phyloP scores from a whole-genome alignment of 495 filamentous ascomycete genomes.

The Pyronema domesticum region DNA sequence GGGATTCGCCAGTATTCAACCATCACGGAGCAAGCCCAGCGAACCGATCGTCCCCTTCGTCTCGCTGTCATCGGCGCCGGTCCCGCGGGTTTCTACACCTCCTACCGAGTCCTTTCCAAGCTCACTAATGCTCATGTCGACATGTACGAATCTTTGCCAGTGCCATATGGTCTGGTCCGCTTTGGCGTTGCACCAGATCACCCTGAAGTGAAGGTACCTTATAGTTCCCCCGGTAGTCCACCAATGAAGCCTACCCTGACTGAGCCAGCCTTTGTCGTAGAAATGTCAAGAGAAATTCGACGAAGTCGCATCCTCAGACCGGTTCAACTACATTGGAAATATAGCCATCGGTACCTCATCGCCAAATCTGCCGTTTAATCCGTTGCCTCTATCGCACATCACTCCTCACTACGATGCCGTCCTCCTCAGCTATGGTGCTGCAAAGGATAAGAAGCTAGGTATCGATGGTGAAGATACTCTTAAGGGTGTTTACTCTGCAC shows the following conservation, averaged over 20 bases:
- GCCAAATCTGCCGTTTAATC: constrained; percentile 26
- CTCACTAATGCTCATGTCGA: constrained; percentile 57
- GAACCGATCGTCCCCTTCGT: constrained; percentile 40
- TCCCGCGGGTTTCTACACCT: constrained; percentile 89
- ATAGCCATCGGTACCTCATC: constrained; percentile 49
- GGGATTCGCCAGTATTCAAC: background rate
- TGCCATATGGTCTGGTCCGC: constrained; percentile 77
- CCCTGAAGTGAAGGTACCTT: constrained; percentile 79
- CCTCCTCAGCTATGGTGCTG: constrained; percentile 81
- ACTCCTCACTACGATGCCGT: constrained; percentile 80
- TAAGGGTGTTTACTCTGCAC: constrained; percentile 65
- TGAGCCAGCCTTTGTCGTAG: constrained; percentile 28
- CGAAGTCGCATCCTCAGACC: constrained; percentile 59
- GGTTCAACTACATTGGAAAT: constrained; percentile 88
- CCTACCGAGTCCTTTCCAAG: constrained; percentile 62
- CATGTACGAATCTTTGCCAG: constrained; percentile 91
- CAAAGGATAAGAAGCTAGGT: constrained; percentile 56
- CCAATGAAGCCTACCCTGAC: background rate
- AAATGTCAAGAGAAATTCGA: constrained; percentile 89
- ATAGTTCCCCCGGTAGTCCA: background rate
- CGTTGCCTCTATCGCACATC: constrained; percentile 48
- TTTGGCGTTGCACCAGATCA: constrained; percentile 95
- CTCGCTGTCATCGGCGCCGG: constrained; percentile 88
- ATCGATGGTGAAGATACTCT: constrained; percentile 63
- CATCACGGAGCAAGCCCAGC: background rate